Evolutionary conservation across 2,329 filamentous ascomycete genomes (phyloP), one percentile per base, ranked within the genome.

Genomic region (Fusarium miscanthi): DNA sequence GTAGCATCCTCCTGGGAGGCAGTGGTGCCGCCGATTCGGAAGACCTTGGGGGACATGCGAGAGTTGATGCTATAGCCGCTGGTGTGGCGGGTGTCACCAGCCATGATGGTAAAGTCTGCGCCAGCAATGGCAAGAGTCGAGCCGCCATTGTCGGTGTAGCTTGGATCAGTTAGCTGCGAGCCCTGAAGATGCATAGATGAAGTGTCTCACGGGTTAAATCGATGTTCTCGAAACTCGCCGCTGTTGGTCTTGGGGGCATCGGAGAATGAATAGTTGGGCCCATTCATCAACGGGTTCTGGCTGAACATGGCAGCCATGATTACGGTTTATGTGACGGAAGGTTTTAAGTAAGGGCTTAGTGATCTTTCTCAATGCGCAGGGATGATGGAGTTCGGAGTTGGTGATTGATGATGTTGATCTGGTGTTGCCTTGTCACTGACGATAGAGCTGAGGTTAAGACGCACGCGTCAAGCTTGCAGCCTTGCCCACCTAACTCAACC

Each of bases 1-100:
- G 91, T 93, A 58, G 94, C 93, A 77, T 95, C 94, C 69, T 93
- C 90, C 81, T 97, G 94, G 62, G 94, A 92, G 58, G 94, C 90
- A 45, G 93, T 95, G 68, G 95, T 94, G 59, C 95, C 96, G 68
- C 97, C 96, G 77, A 99, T 97, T 84, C 93, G 94, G 90, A 97
- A 99, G 72, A 99, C 93, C 85, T 99, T 99, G 63, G 96, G 96
- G 66, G 92, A 90, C 87, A 93, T 95, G 79, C 96, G 93, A 66
- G 95, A 95, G 90, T 99, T 98, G 91, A 99, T 99, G 88, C 93
- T 98, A 90, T 97, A 99, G 81, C 97, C 96, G 74, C 93, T 93
- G 62, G 95, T 97, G 80, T 94, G 94, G 81, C 96, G 93, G 77
- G 96, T 99, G 86, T 99, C 96, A 84, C 97, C 96, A 48, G 96